phyloP scores from a whole-genome alignment of 495 filamentous ascomycete species.

The Tuber aestivum region DNA sequence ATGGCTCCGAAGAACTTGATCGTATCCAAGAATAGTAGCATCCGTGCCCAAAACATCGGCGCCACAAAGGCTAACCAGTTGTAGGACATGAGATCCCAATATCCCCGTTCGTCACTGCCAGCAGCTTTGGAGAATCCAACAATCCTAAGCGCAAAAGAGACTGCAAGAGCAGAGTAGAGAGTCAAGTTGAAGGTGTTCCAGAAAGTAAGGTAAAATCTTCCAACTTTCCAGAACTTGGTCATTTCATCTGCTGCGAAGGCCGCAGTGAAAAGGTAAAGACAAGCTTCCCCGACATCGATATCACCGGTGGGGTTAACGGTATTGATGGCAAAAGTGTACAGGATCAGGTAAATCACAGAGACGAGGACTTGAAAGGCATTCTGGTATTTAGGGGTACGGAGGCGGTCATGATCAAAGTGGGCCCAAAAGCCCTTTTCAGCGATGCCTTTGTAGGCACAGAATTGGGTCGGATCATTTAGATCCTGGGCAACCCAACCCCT shows the following conservation, averaged over 20 bases:
- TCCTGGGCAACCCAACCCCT: slow-evolving; percentile 93
- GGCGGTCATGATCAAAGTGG: slow-evolving; percentile 88
- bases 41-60: slow-evolving; percentile 93
- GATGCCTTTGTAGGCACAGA: slow-evolving; percentile 74
- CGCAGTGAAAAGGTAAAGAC: slow-evolving; percentile 85
- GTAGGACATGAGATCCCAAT: slow-evolving; percentile 76
- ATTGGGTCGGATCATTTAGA: slow-evolving; percentile 75
- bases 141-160: slow-evolving; percentile 70
- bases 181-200: slow-evolving; percentile 91
- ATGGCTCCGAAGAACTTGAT: slow-evolving; percentile 96
- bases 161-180: slow-evolving; percentile 68
- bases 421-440: slow-evolving; percentile 65
- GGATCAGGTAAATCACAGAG: slow-evolving; percentile 69
- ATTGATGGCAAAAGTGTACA: slow-evolving; percentile 90
- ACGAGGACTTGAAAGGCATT: slow-evolving; percentile 81
- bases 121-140: slow-evolving; percentile 63
- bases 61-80: slow-evolving; percentile 87
- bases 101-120: slow-evolving; percentile 50
- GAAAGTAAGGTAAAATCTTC: slow-evolving; percentile 78
- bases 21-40: slow-evolving; percentile 87
- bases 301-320: slow-evolving; percentile 65
- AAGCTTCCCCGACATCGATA: slow-evolving; percentile 72
- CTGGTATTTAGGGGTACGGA: slow-evolving; percentile 87
- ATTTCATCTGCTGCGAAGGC: slow-evolving; percentile 89
- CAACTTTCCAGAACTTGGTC: slow-evolving; percentile 86